phyloP scores from a whole-genome alignment of 495 filamentous ascomycete species.

The Daldinia loculata region DNA sequence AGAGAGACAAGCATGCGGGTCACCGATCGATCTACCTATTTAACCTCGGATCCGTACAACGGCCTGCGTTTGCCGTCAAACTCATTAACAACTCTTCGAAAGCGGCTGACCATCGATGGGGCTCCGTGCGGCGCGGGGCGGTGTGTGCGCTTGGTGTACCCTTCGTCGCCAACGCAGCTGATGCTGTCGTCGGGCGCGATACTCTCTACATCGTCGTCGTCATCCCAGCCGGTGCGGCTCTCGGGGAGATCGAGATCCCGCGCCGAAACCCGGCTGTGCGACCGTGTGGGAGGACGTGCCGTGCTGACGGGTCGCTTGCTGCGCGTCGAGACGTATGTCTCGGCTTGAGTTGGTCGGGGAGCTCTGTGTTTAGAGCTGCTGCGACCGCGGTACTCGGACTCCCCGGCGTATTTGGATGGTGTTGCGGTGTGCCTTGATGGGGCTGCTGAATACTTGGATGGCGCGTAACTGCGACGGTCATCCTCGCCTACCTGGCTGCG shows the following conservation, averaged over 20 bases:
- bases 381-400: slow-evolving; percentile 19
- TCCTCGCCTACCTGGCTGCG: slow-evolving; percentile 42
- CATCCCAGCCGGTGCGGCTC: slow-evolving; percentile 36
- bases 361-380: slow-evolving; percentile 2
- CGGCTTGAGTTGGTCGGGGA: slow-evolving; percentile 31
- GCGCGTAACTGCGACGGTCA: slow-evolving; percentile 27
- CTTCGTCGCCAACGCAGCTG: slow-evolving; percentile 60
- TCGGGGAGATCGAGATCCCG: slow-evolving; percentile 25
- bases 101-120: slow-evolving; percentile 25
- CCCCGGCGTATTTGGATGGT: slow-evolving; percentile 12
- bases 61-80: slow-evolving; percentile 33
- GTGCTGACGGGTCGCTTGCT: slow-evolving; percentile 49
- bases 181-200: slow-evolving; percentile 65
- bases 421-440: slow-evolving; percentile 21
- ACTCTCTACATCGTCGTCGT: slow-evolving; percentile 34
- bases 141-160: slow-evolving; percentile 12
- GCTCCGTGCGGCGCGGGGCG: slow-evolving; percentile 7
- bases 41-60: slow-evolving; percentile 31
- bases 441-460: slow-evolving; percentile 11
- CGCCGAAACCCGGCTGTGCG: slow-evolving; percentile 41
- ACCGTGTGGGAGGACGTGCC: slow-evolving; percentile 37
- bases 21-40: background rate
- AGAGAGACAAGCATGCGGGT: background rate
- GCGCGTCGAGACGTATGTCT: slow-evolving; percentile 50
- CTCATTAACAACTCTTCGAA: slow-evolving; percentile 33